A percentile compares a stretch with the other conserved stretches of the same genome.
Conservation (phyloP, 1,284 basidiomycete species). For the Heliocybe sulcata region DNA sequence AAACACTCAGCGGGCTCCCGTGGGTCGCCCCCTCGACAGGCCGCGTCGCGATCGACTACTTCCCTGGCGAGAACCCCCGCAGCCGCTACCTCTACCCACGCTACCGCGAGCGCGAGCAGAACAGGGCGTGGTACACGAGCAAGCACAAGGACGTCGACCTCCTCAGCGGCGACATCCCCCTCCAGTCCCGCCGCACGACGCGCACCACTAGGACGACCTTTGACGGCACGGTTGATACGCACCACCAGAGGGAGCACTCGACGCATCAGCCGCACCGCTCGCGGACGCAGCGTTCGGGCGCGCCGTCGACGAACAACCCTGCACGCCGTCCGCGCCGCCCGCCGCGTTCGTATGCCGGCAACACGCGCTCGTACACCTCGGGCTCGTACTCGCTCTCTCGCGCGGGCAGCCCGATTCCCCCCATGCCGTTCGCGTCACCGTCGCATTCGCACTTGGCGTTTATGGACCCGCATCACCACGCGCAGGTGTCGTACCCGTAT, state of each 20-base stretch:
- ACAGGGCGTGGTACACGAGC: conserved; percentile 2
- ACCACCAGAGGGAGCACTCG: too few species aligned
- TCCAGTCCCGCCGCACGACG: background rate
- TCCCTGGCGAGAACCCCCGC: conserved; percentile 1
- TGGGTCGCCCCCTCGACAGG: conserved; percentile 18
- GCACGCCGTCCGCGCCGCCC: background rate
- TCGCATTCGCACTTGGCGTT: background rate
- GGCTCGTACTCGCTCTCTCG: background rate
- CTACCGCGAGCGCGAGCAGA: background rate
- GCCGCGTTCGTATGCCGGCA: background rate
- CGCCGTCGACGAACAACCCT: background rate
- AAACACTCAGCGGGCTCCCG: conserved; percentile 22
- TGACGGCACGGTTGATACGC: too few species aligned
- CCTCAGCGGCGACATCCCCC: background rate
- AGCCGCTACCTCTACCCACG: background rate
- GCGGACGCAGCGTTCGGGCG: background rate
- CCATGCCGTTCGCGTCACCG: background rate
- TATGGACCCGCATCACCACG: background rate
- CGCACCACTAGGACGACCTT: too few species aligned
- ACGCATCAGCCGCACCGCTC: background rate
- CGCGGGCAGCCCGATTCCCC: background rate
- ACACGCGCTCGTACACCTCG: background rate
- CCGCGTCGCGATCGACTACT: background rate
- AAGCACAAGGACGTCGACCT: background rate
- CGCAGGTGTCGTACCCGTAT: background rate